Conservation (phyloP, 495 filamentous ascomycete genomes). For the Darksidea phi region DNA sequence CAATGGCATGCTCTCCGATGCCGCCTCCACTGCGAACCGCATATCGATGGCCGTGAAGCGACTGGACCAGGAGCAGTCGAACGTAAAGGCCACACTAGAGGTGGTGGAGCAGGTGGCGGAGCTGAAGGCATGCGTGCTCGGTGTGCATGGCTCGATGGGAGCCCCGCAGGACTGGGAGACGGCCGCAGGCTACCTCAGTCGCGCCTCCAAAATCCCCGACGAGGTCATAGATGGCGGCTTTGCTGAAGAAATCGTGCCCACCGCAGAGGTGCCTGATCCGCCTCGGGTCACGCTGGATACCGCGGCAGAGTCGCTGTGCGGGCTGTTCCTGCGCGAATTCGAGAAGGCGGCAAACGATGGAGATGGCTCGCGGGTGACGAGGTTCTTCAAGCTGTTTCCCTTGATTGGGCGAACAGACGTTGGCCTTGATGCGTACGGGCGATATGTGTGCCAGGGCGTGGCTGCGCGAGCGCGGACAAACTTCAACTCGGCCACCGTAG, state of each 20-base stretch:
- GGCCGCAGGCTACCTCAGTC: constrained; percentile 81
- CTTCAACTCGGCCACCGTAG: constrained; percentile 58
- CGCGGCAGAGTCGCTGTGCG: constrained; percentile 82
- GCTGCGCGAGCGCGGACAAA: constrained; percentile 76
- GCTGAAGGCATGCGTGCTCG: constrained; percentile 91
- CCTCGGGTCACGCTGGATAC: constrained; percentile 83
- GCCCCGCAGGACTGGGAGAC: constrained; percentile 98
- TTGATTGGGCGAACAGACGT: constrained; percentile 87
- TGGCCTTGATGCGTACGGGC: constrained; percentile 89
- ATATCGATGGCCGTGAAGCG: constrained; percentile 81
- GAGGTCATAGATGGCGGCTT: constrained; percentile 81
- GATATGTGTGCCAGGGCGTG: constrained; percentile 92
- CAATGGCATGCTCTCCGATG: constrained; percentile 81
- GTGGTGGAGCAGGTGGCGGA: constrained; percentile 96
- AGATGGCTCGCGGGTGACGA: constrained; percentile 82
- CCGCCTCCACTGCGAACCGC: constrained; percentile 79
- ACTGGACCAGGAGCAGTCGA: constrained; percentile 84
- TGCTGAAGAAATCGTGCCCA: constrained; percentile 89
- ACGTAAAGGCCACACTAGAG: constrained; percentile 82
- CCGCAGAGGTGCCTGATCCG: constrained; percentile 88
- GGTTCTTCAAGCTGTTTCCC: constrained; percentile 97
- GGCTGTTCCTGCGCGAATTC: constrained; percentile 89
- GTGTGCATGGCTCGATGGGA: constrained; percentile 94
- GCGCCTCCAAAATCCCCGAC: constrained; percentile 75
- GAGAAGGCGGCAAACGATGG: constrained; percentile 82